Percentiles rank a stretch among this genome's conserved stretches.
phyloP scores from a whole-genome alignment of 2,329 filamentous ascomycete genomes.

The Monosporascus sp. region DNA sequence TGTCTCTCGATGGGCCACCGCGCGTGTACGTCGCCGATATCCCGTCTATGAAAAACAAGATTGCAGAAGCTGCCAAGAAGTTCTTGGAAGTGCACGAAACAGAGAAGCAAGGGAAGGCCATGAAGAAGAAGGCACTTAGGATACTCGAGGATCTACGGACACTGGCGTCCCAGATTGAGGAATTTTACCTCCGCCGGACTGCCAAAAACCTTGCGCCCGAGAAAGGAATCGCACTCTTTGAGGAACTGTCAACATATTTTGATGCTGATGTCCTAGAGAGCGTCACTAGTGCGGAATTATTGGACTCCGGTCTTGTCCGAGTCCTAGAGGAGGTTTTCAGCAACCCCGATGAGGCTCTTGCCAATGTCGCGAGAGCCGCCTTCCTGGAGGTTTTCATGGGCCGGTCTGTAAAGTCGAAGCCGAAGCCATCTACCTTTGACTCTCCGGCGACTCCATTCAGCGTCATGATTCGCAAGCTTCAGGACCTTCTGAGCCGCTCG shows the following conservation, averaged over 20 bases:
- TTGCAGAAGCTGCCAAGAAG: conserved; percentile 69
- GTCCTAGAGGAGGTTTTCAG: conserved; percentile 79
- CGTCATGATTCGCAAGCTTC: conserved; percentile 85
- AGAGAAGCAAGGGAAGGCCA: conserved; percentile 61
- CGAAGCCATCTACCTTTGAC: conserved; percentile 58
- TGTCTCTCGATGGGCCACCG: conserved; percentile 54
- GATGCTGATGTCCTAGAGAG: conserved; percentile 84
- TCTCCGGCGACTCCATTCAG: conserved; percentile 81
- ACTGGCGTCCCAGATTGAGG: conserved; percentile 66
- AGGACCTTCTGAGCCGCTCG: conserved; percentile 90
- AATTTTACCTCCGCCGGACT: conserved; percentile 59
- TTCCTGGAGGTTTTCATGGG: conserved; percentile 95
- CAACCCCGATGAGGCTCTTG: conserved; percentile 56
- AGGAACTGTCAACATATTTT: conserved; percentile 74
- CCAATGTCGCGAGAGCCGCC: conserved; percentile 66
- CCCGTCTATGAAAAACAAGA: conserved; percentile 63
- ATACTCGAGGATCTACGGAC: conserved; percentile 69
- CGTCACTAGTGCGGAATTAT: conserved; percentile 89
- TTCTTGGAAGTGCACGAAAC: conserved; percentile 82
- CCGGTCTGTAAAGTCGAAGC: conserved; percentile 58
- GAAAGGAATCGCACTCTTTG: conserved; percentile 64
- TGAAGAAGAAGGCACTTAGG: conserved; percentile 72
- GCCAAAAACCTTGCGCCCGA: conserved; percentile 38
- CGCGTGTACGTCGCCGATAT: conserved; percentile 41
- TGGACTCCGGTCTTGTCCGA: conserved; percentile 84